Conservation (phyloP, 2,329 filamentous ascomycete genomes). For the Colletotrichum echinochloae region DNA sequence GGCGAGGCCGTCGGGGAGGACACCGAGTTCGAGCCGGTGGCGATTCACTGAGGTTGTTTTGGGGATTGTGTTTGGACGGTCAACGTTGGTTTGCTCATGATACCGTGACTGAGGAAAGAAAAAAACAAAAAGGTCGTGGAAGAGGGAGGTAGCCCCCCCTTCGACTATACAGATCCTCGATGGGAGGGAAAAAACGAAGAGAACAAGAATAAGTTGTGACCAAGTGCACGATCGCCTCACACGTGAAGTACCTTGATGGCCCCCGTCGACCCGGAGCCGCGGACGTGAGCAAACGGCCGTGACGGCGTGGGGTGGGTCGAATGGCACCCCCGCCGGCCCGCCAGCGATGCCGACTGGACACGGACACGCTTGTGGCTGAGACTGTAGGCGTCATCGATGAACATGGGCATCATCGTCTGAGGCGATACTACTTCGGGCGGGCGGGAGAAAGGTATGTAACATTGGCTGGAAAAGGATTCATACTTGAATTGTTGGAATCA, state of each 20-base stretch:
- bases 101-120: background rate
- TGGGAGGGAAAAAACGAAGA: background rate
- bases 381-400: conserved; percentile 39
- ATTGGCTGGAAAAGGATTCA: background rate
- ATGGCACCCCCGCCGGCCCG: conserved; percentile 1
- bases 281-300: conserved; percentile 5
- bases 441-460: background rate
- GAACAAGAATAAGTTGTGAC: background rate
- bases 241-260: conserved; percentile 17
- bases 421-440: background rate
- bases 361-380: conserved; percentile 15
- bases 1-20: conserved; percentile 22
- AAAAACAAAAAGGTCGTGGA: background rate
- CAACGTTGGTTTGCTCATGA: background rate
- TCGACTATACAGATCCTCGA: background rate
- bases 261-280: background rate
- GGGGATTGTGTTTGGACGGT: background rate
- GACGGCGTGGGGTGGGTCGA: conserved; percentile 12
- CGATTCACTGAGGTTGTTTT: conserved; percentile 30
- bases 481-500: background rate
- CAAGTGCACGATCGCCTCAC: background rate
- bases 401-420: conserved; percentile 1
- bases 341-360: conserved; percentile 2
- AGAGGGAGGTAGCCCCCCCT: background rate
- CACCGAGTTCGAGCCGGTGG: conserved; percentile 22